Evolutionary conservation across 495 filamentous ascomycete genomes (phyloP).

Genomic region (Aspergillus nanangensis): DNA sequence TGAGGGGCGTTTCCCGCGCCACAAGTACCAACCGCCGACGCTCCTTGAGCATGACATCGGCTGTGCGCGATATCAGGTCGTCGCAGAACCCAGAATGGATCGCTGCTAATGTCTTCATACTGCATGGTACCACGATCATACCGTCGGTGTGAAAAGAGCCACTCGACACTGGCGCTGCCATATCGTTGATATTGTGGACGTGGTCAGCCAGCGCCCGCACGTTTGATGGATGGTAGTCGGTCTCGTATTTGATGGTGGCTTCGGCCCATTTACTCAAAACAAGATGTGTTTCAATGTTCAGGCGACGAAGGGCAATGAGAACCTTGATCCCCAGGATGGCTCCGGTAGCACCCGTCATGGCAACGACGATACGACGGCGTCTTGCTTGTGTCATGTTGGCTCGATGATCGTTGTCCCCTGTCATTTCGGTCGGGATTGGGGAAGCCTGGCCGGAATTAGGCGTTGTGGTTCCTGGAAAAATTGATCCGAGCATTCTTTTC

Average conservation of each 20-base stretch:
- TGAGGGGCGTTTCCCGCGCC: conserved; percentile 40
- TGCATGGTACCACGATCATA: conserved; percentile 39
- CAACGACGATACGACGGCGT: conserved; percentile 28
- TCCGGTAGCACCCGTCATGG: conserved; percentile 39
- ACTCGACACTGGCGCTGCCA: conserved; percentile 29
- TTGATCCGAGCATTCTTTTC: not conserved
- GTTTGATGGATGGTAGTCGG: conserved; percentile 28
- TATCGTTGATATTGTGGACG: conserved; percentile 33
- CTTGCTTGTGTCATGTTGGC: conserved; percentile 1
- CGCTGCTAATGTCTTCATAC: conserved; percentile 36
- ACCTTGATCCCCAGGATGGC: conserved; percentile 32
- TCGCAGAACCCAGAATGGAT: conserved; percentile 30
- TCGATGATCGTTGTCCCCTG: not conserved
- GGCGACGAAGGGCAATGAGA: conserved; percentile 28
- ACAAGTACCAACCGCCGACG: conserved; percentile 35
- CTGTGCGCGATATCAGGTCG: conserved; percentile 42
- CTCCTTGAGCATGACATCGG: conserved; percentile 46
- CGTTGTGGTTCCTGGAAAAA: not conserved
- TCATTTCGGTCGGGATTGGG: not conserved
- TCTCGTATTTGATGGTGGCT: conserved; percentile 39
- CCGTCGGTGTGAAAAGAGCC: conserved; percentile 35
- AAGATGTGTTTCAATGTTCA: conserved; percentile 40
- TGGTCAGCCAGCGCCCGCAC: conserved; percentile 34
- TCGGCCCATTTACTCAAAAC: conserved; percentile 41
- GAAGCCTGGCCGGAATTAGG: not conserved